Base-by-base conservation (phyloP, 75 land plant genomes). In the Gnetum montanum region DNA sequence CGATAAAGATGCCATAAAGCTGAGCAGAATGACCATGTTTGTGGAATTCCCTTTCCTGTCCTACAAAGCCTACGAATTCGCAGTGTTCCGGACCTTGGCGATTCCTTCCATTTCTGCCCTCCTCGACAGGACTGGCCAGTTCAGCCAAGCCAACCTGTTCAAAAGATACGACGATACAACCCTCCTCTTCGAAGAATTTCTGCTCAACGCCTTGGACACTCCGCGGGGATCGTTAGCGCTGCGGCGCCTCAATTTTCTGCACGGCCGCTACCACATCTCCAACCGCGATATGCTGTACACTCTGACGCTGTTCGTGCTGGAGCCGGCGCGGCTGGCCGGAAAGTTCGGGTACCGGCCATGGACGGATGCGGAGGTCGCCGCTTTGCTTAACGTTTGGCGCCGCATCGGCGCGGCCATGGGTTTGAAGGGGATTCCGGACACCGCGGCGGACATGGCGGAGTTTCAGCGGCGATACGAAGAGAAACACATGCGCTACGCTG, bases 51-150 rank as follows among this genome's bases (percentile, higher is more conserved):
- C 71, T 2, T 59, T 67, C 33, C 47, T 71, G 45, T 10, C 26
- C 26, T 6, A 43, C 3, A 58, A 50, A 24, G 54, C 72, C 2
- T 15, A 59, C 25, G 41, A 71, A 40, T 66, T 66, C 25, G 63
- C 57, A 2, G 31, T 67, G 7, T 50, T 59, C 41, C 46, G 64
- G 29, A 41, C 64, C 18, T 40, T 20, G 7, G 74, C 35, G 54
- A 60, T 67, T 27, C 72, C 74, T 18, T 59, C 72, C 64, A 71
- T 67, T 50, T 59, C 64, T 41, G 49, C 28, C n/a, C 20, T 66
- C 12, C 51, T 69, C 6, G 18, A 3, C n/a, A 25, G 40, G 8
- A 16, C 12, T 22, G 16, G 20, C 5, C n/a, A 31, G 26, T 27
- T 37, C 48, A 20, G n/a, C 13, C 40, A 26, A 1, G 36, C 3